Conservation (phyloP, 2,329 filamentous ascomycete genomes). For the Xylariaceae sp. region DNA sequence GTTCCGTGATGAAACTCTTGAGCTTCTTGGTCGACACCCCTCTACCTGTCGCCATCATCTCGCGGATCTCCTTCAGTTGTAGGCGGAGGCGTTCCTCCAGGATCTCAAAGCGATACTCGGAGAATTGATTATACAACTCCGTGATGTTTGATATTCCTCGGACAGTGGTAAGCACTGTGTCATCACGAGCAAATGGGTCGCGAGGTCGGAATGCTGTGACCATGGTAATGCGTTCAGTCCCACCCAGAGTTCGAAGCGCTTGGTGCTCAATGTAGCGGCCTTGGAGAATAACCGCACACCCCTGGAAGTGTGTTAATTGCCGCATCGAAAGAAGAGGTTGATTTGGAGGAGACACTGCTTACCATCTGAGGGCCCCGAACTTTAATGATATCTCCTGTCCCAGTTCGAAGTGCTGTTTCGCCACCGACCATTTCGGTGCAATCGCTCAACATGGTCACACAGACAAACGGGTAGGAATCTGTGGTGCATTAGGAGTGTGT, state of each 20-base stretch:
- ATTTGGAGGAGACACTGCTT: conserved; percentile 25
- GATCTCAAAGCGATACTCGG: conserved; percentile 60
- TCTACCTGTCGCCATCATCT: conserved; percentile 26
- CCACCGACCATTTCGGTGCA: conserved; percentile 60
- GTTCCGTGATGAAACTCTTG: conserved; percentile 31
- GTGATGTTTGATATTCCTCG: conserved; percentile 54
- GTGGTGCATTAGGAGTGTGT: conserved; percentile 23
- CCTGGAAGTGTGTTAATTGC: conserved; percentile 35
- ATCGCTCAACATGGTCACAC: conserved; percentile 64
- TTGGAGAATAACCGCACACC: conserved; percentile 61
- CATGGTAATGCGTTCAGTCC: conserved; percentile 60
- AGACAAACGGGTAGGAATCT: conserved; percentile 66
- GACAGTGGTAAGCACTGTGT: conserved; percentile 57
- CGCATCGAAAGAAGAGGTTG: background rate
- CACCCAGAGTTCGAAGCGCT: conserved; percentile 55
- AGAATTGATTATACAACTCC: conserved; percentile 58
- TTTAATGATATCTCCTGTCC: conserved; percentile 51
- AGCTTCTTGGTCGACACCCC: conserved; percentile 26
- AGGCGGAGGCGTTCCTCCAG: conserved; percentile 54
- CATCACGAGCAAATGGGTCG: conserved; percentile 51
- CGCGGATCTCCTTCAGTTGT: conserved; percentile 41
- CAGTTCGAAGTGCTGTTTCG: conserved; percentile 58
- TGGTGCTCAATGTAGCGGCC: conserved; percentile 64
- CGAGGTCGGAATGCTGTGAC: conserved; percentile 63
- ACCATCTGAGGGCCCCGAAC: conserved; percentile 59